Evolutionary conservation across 2,329 filamentous ascomycete species (phyloP).

Genomic region (Fusarium hostae): DNA sequence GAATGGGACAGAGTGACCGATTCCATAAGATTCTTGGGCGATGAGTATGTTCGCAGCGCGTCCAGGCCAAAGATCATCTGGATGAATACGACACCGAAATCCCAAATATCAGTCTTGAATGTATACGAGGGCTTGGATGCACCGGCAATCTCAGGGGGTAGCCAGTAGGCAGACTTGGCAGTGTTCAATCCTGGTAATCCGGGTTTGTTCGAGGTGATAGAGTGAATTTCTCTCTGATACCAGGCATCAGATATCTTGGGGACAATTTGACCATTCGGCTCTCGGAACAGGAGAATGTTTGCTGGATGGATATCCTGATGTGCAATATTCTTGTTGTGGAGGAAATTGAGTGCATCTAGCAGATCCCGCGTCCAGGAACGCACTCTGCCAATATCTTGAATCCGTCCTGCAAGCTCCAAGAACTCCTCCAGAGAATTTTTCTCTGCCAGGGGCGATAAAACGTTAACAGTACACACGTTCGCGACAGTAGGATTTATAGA

Average conservation of each 20-base stretch:
- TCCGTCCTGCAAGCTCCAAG: conserved; percentile 78
- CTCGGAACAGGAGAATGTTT: conserved; percentile 82
- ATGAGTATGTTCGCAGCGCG: conserved; percentile 79
- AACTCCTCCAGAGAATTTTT: conserved; percentile 86
- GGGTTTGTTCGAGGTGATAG: conserved; percentile 65
- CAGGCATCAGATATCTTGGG: conserved; percentile 80
- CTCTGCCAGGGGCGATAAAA: conserved; percentile 81
- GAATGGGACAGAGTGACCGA: conserved; percentile 77
- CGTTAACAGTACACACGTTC: conserved; percentile 75
- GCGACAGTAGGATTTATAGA: conserved; percentile 51
- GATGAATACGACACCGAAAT: conserved; percentile 88
- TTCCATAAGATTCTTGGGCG: conserved; percentile 78
- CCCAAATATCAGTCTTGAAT: conserved; percentile 92
- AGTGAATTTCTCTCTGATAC: conserved; percentile 75
- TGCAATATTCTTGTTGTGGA: conserved; percentile 84
- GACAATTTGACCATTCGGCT: conserved; percentile 73
- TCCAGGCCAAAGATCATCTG: conserved; percentile 94
- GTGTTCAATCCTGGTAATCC: conserved; percentile 64
- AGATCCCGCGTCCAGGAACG: conserved; percentile 93
- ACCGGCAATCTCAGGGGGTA: conserved; percentile 78
- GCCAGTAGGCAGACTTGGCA: conserved; percentile 83
- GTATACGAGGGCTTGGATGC: conserved; percentile 71
- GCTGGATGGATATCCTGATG: conserved; percentile 85
- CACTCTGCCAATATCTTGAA: conserved; percentile 77
- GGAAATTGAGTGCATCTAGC: conserved; percentile 86